A percentile compares a stretch with the other conserved stretches of the same genome.
phyloP scores from a whole-genome alignment of 805 yeast species.

The Schwanniomyces vanrijiae region DNA sequence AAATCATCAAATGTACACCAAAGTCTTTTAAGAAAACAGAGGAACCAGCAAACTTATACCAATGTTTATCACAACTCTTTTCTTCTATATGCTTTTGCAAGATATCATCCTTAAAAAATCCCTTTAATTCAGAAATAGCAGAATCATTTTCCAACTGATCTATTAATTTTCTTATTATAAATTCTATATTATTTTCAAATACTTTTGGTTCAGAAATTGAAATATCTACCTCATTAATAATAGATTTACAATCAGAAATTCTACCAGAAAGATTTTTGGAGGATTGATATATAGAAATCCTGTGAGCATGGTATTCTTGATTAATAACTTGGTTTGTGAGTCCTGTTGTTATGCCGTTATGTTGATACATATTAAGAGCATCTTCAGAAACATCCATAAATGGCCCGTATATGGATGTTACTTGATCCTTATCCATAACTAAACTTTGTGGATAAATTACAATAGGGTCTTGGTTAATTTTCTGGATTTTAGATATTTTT shows the following conservation, averaged over 20 bases:
- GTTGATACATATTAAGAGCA: not conserved
- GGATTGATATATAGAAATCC: slow-evolving; percentile 2
- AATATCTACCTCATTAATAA: not conserved
- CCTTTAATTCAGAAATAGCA: slow-evolving; percentile 6
- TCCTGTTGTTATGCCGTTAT: not conserved
- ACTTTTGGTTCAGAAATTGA: slow-evolving; percentile 1
- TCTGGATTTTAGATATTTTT: not conserved
- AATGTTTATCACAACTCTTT: slow-evolving; percentile 15
- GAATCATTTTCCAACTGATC: slow-evolving; percentile 8
- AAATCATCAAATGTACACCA: slow-evolving; percentile 30
- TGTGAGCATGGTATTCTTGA: slow-evolving; percentile 1
- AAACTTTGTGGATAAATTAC: not conserved
- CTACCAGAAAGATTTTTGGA: not conserved
- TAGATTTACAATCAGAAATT: not conserved
- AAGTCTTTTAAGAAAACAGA: slow-evolving; percentile 32
- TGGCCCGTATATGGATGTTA: not conserved
- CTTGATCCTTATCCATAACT: not conserved
- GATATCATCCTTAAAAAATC: slow-evolving; percentile 5
- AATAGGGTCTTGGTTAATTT: not conserved
- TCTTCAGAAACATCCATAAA: not conserved
- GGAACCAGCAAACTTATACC: slow-evolving; percentile 34
- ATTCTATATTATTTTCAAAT: slow-evolving; percentile 4
- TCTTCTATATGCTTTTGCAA: slow-evolving; percentile 9
- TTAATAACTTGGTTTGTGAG: not conserved
- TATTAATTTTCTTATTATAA: slow-evolving; percentile 1